These are phyloP conservation scores for Umbelopsis sp. DNA, from an alignment of 192 early-diverging fungal genomes.

Conservation along the genomic window DNA sequence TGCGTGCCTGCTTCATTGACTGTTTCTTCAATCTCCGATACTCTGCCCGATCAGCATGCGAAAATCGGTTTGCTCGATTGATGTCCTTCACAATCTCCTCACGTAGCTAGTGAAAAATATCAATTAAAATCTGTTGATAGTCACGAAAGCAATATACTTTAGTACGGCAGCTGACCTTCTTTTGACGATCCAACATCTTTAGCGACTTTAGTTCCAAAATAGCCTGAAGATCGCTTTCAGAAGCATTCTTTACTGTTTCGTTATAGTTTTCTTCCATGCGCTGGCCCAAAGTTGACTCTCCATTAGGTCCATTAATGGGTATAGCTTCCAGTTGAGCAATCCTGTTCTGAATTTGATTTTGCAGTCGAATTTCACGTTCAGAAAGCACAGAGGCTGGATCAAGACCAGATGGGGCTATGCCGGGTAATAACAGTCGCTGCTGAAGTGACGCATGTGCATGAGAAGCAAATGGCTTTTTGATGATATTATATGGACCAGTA, in stretches of 20 bases:
- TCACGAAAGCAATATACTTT: not conserved
- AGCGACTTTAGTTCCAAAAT: slow-evolving; percentile 87
- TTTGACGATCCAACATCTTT: slow-evolving; percentile 77
- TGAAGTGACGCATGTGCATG: slow-evolving; percentile 55
- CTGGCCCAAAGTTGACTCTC: slow-evolving; percentile 39
- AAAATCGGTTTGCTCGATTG: slow-evolving; percentile 71
- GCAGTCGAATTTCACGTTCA: slow-evolving; percentile 75
- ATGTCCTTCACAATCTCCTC: slow-evolving; percentile 75
- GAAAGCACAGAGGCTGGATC: slow-evolving; percentile 73
- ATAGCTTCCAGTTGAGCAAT: slow-evolving; percentile 72
- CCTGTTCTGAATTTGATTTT: slow-evolving; percentile 67
- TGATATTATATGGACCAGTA: not conserved
- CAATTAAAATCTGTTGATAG: not conserved
- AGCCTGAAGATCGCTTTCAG: slow-evolving; percentile 68
- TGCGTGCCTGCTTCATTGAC: slow-evolving; percentile 78
- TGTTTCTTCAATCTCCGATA: slow-evolving; percentile 82
- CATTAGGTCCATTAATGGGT: slow-evolving; percentile 62
- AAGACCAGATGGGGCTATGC: slow-evolving; percentile 73
- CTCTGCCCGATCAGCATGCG: slow-evolving; percentile 74
- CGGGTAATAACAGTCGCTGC: slow-evolving; percentile 70
- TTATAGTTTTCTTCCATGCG: slow-evolving; percentile 40
- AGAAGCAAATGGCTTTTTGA: slow-evolving; percentile 17
- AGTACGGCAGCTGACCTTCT: slow-evolving; percentile 43
- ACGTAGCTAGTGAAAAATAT: slow-evolving; percentile 50
- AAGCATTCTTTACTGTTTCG: slow-evolving; percentile 28